A percentile compares a stretch with the other conserved stretches of the same genome.
Evolutionary conservation across 495 filamentous ascomycete species (phyloP).

Genomic region (Daldinia concentrica): DNA sequence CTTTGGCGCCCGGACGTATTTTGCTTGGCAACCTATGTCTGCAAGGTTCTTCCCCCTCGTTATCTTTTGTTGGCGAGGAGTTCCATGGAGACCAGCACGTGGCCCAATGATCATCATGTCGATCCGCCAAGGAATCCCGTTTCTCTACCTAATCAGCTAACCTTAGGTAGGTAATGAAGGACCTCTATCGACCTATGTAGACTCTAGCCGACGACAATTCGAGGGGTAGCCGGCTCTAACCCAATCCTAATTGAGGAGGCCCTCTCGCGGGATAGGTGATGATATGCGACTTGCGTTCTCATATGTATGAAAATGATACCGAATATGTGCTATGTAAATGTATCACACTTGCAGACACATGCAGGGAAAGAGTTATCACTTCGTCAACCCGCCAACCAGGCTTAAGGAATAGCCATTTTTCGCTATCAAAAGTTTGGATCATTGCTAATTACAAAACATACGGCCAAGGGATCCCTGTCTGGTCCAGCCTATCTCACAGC

Average conservation of each 20-base stretch:
- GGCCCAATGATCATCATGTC: constrained; percentile 29
- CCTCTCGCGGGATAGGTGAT: constrained; percentile 8
- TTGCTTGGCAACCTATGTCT: constrained; percentile 3
- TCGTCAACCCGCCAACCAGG: constrained; percentile 31
- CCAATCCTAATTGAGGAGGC: constrained; percentile 9
- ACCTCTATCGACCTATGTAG: background rate
- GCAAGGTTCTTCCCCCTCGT: constrained; percentile 30
- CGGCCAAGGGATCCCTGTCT: constrained; percentile 34
- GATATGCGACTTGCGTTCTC: background rate
- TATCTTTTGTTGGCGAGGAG: constrained; percentile 20
- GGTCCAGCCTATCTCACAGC: constrained; percentile 34
- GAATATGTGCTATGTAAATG: constrained; percentile 3
- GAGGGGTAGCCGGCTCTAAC: background rate
- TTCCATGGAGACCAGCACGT: constrained; percentile 33
- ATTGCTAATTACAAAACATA: constrained; percentile 39
- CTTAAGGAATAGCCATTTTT: constrained; percentile 10
- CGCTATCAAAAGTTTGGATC: constrained; percentile 33
- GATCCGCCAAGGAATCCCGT: constrained; percentile 25
- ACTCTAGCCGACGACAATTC: constrained; percentile 7
- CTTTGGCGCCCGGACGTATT: background rate
- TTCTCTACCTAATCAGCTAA: background rate
- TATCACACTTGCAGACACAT: constrained; percentile 16
- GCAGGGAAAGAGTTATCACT: constrained; percentile 16
- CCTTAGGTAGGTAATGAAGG: background rate
- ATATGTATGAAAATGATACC: background rate